Base-by-base conservation (phyloP, 2,329 filamentous ascomycete genomes). In the Trichoderma sp. region DNA sequence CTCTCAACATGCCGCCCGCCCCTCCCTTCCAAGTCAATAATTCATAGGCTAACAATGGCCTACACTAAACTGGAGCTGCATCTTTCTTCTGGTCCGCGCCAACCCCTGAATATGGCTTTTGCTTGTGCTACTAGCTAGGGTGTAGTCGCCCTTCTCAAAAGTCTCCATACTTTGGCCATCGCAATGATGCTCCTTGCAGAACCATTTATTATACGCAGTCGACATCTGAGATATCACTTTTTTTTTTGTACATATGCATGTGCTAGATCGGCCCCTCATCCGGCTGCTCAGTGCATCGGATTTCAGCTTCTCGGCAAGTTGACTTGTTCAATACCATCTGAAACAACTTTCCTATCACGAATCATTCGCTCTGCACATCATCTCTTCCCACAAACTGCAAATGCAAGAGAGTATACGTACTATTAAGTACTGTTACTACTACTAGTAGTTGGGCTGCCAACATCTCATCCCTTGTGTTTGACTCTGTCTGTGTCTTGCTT, bases 381-480 rank as follows among this genome's bases (percentile, higher is more conserved):
- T 46, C 30, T 43, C 24, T 63, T 32, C 34, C 56, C 13, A 26
- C 32, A 43, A 58, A 16, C 43, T 39, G 16, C n/a, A 34, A 14
- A 43, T n/a, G 30, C 60, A 34, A 66, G 49, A 68, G 59, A 66
- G 59, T 55, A 59, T 32, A 21, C 52, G 30, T 21, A 56, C 26
- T 64, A 39, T 28, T 21, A 34, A 34, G 32, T 34, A 43, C 39
- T 10, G 1, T 13, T 24, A 49, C 39, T 10, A 4, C 18, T 24
- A 49, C 8, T 24, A 49, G 46, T 49, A 49, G 46, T 49, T 43
- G 39, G 39, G n/a, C 39, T 43, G 39, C 18, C 66, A 54, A 59
- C 51, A 46, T 56, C 46, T 51, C 28, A 58, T 49, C 68, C 68
- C 67, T 69, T 55, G 24, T 55, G 55, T 69, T 66, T 69, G 68